Base-by-base conservation (phyloP, 2,329 filamentous ascomycete genomes). In the Knufia fluminis region DNA sequence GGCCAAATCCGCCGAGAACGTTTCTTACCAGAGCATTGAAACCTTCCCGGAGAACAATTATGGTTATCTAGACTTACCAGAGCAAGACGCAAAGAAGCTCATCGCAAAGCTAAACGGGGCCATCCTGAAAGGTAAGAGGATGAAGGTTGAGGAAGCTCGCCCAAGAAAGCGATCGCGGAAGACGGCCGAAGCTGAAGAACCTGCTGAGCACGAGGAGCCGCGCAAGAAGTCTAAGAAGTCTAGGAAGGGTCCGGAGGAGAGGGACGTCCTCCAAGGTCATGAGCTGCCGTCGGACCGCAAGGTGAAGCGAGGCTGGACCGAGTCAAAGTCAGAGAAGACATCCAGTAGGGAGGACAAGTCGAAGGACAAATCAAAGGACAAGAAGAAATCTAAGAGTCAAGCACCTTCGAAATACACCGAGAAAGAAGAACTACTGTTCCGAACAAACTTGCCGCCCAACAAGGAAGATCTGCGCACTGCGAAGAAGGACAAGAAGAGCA, bases 1-100 rank as follows among this genome's bases (percentile, higher is more conserved):
- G 12, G 77, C 80, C 31, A 73, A 80, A 12, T 71, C 72, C 40
- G 87, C 86, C 17, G 80, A 80, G 53, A 86, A 89, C 63, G 78
- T 96, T 46, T 95, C 90, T n/a, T 96, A 84, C 68, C 91, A 97
- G 67, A 73, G 74, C 3, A 70, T 96, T 57, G 79, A 88, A 62
- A 90, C 90, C 0, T 95, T 94, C 55, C 91, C 91, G 12, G 92
- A 98, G 57, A 85, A 80, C 63, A 83, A 79, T 47, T 98, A 88
- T 79, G 92, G 91, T 49, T 98, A 86, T 69, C 74, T 97, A 52
- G 89, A 94, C 41, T 69, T 98, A 32, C 90, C 90, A 0, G 69
- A 65, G 2, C 78, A 80, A 67, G 89, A 94, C 57, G 92, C 91
- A 8, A 85, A 91, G n/a, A 94, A 89, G 66, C 69, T 97, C 48